Evolutionary conservation across 257 asterid species (phyloP), one percentile per base, ranked within the genome.

Genomic region (Gentiana straminea): DNA sequence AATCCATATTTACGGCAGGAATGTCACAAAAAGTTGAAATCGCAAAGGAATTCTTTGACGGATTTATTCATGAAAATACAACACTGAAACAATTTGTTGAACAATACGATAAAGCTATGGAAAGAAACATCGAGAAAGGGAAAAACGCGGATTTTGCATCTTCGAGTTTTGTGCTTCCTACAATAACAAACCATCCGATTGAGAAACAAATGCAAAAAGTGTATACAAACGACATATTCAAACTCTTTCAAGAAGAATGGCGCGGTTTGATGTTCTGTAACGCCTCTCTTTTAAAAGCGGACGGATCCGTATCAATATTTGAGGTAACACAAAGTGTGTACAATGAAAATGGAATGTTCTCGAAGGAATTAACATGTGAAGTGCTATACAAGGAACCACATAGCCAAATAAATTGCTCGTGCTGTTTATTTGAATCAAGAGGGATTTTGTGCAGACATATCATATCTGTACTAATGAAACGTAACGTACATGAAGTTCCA

Each of bases 371-470:
- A 71, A 71, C 35, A 68, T 49, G 39, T 78, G 75, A 48, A 57
- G 47, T 35, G 78, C 73, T 50, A 57, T 70, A 72, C 80, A 67
- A 63, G 51, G 70, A 55, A 67, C 64, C 59, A 52, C 52, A 51
- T 51, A 56, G 58, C 12, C 54, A 39, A 24, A 50, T 75, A 13
- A 41, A 43, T 53, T 78, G 84, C 60, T 68, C 66, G 41, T 81
- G 82, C 67, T 73, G 24, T 61, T 58, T 62, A 52, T 81, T 70
- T 64, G 84, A 81, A 51, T 73, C 53, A 57, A 50, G 33, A 33
- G 84, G 80, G 48, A 63, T 68, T 60, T 82, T 81, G 15, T 78
- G 80, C 64, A 70, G 84, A 54, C 84, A 75, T 58, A 70, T 78
- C 55, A 53, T 78, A 46, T 62, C 51, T 47, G 77, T 73, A 48